Base-by-base conservation (phyloP, 345 rosid genomes). In the Eutrema heterophyllum region DNA sequence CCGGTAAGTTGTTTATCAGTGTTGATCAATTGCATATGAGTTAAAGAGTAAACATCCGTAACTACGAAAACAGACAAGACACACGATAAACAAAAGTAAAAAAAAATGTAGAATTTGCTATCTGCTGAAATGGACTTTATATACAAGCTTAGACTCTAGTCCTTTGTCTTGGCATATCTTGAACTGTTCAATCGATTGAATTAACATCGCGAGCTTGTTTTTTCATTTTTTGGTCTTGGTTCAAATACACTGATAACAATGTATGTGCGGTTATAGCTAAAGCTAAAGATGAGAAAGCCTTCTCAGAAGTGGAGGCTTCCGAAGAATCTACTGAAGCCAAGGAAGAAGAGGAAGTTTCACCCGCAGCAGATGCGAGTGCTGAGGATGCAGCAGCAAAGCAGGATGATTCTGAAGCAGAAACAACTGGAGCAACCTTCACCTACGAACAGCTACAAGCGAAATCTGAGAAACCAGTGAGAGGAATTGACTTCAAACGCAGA, bases 401-500 rank as follows among this genome's bases (percentile, higher is more conserved):
- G 26, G 58, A 66, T 9, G 79, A 62, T 61, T 70, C 55, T 73
- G 72, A 39, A 57, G 32, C 38, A 71, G 63, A 32, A 50, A 70
- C 72, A 78, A 75, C 49, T 56, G 75, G 69, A 40, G 77, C 77
- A 39, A 86, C 84, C 24, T 96, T 89, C 91, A 85, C 85, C 70
- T 96, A 96, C 64, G 95, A 86, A 63, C 91, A 84, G 77, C 86
- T 96, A 76, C 89, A 82, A 81, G 88, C 96, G 60, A 89, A 83
- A 79, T 92, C 99, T 29, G 95, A 83, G 30, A 88, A 88, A 65
- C 96, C 99, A 8, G 99, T 86, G 27, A 86, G 84, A 27, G 94
- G 98, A 79, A 90, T 96, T 40, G 99, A 96, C 79, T 91, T 86
- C 74, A 96, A 89, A 73, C 78, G 89, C 76, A 88, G 98, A 85